These are phyloP conservation scores for Talaromyces thailandensis DNA, from an alignment of 495 filamentous ascomycete species.

Conservation along the genomic window DNA sequence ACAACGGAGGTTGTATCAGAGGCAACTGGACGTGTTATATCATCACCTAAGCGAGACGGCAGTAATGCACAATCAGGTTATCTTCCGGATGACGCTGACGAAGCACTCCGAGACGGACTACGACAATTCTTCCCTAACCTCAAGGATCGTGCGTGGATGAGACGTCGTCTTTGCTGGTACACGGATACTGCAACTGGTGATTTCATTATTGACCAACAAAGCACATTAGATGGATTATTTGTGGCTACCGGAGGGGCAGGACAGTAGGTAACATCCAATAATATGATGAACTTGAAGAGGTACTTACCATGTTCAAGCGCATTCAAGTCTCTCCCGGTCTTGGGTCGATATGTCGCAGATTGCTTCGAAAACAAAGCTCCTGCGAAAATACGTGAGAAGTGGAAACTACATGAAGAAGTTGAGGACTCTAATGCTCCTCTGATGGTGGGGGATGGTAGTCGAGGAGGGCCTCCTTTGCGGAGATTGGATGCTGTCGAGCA, in stretches of 20 bases:
- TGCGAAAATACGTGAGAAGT: conserved; percentile 45
- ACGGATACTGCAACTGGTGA: conserved; percentile 14
- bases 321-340: conserved; percentile 73
- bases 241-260: background rate
- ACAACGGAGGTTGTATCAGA: background rate
- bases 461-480: conserved; percentile 21
- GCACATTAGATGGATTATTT: background rate
- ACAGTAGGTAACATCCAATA: background rate
- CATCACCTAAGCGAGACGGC: conserved; percentile 19
- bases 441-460: conserved; percentile 25
- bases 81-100: conserved; percentile 48
- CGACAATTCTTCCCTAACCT: conserved; percentile 50
- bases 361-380: conserved; percentile 42
- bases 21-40: conserved; percentile 10
- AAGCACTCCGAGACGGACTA: conserved; percentile 48
- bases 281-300: background rate
- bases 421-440: conserved; percentile 6
- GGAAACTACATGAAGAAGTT: conserved; percentile 33
- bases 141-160: conserved; percentile 42
- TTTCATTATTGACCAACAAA: conserved; percentile 17
- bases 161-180: conserved; percentile 31
- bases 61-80: conserved; percentile 21
- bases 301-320: conserved; percentile 23
- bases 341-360: conserved; percentile 62
- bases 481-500: conserved; percentile 16